phyloP scores from a whole-genome alignment of 2,329 filamentous ascomycete species.

The Ilyonectria destructans region DNA sequence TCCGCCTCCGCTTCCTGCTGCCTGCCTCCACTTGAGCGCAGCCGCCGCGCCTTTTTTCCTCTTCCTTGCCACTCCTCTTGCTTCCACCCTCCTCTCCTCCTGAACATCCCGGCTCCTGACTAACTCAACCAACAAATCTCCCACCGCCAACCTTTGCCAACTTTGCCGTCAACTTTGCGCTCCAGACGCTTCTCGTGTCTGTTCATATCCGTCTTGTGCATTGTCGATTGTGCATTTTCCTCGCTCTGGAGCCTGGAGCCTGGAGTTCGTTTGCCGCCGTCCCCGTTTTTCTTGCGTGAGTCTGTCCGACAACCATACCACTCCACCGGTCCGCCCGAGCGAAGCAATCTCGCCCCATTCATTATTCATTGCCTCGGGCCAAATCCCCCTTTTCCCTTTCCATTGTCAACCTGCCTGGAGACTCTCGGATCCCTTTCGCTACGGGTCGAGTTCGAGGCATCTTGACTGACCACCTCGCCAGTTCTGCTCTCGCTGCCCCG shows the following conservation, averaged over 20 bases:
- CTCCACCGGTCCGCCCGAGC: conserved; percentile 23
- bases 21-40: conserved; percentile 35
- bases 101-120: conserved; percentile 42
- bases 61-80: conserved; percentile 31
- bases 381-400: conserved; percentile 24
- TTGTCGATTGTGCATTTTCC: conserved; percentile 39
- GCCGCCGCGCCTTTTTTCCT: conserved; percentile 35
- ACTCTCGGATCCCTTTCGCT: neutral
- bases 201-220: conserved; percentile 36
- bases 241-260: conserved; percentile 41
- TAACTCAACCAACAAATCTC: conserved; percentile 30
- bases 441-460: conserved; percentile 15
- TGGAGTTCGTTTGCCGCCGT: conserved; percentile 49
- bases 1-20: conserved; percentile 2
- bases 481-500: conserved; percentile 33
- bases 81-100: conserved; percentile 32
- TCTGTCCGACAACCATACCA: conserved; percentile 41
- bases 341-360: conserved; percentile 32
- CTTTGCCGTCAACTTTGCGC: conserved; percentile 33
- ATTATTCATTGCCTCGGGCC: conserved; percentile 18
- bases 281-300: conserved; percentile 46
- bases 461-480: conserved; percentile 38
- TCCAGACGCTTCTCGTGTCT: conserved; percentile 32
- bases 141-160: conserved; percentile 5
- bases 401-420: conserved; percentile 8